Evolutionary conservation across 192 early-diverging fungal genomes (phyloP), one percentile per base, ranked within the genome.

Genomic region (Backusella sp.): DNA sequence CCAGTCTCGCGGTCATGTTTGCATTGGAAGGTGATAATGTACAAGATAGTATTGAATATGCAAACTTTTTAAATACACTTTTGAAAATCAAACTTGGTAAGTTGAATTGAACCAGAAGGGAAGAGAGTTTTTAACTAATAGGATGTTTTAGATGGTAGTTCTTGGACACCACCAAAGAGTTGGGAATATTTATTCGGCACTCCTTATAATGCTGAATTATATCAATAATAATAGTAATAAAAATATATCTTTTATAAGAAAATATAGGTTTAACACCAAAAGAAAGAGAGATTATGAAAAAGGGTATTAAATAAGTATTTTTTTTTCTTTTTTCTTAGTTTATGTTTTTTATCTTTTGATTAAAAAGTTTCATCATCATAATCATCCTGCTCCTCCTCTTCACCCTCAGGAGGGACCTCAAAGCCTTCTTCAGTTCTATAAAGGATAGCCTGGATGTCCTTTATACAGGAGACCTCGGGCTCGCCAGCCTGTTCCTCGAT

Each of bases 361-460:
- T 89, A 91, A 74, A 91, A 91, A 1, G 89, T 90, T 76, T 91
- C 89, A 42, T 91, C 89, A 66, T 89, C 88, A 76, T 86, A 86
- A 68, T 82, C 82, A 17, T 78, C 83, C 17, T 71, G 86, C 56
- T 83, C 77, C 66, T 83, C 77, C 15, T 80, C 80, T 32, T 78
- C 73, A 34, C 62, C 76, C 69, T 91, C 90, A n/a, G 90, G 90
- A 69, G 88, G 88, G 37, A 92, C 87, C 77, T 94, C 94, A 82
- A 95, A 95, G 12, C 94, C 94, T 34, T 95, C 94, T 67, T 91
- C 91, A 74, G 91, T 95, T 85, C 91, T 96, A 83, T 99, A 99
- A 85, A 99, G 90, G 77, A 99, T 95, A 52, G 78, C 82, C 77
- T 96, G 92, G 76, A 98, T 91, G 6, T 95, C 87, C 74, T 92